A percentile compares a stretch with the other conserved stretches of the same genome.
Evolutionary conservation across 768 basidiomycete genomes (phyloP).

Genomic region (Thelephora aurantiotincta): DNA sequence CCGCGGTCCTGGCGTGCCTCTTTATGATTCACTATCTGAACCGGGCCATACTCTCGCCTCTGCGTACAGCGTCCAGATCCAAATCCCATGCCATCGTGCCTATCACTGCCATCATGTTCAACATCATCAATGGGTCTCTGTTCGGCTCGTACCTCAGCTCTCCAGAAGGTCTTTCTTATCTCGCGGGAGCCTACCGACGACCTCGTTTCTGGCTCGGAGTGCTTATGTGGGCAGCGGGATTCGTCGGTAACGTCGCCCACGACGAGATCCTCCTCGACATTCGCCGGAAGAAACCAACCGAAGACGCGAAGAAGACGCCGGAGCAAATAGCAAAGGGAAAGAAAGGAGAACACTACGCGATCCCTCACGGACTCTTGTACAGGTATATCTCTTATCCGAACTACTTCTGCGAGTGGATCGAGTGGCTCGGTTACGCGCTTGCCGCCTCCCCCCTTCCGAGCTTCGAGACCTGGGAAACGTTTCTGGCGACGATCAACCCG

Average conservation of each 20-base stretch:
- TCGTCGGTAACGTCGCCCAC: slow-evolving; percentile 71
- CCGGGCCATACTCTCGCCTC: slow-evolving; percentile 65
- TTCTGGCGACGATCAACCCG: slow-evolving; percentile 36
- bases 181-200: slow-evolving; percentile 19
- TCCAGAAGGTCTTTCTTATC: slow-evolving; percentile 29
- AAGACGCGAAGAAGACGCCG: slow-evolving; percentile 21
- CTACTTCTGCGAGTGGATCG: slow-evolving; percentile 90
- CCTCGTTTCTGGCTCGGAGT: slow-evolving; percentile 50
- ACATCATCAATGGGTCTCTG: slow-evolving; percentile 55
- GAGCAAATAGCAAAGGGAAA: slow-evolving; percentile 9
- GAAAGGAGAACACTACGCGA: slow-evolving; percentile 45
- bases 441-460: slow-evolving; percentile 43
- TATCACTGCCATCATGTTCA: slow-evolving; percentile 44
- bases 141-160: slow-evolving; percentile 62
- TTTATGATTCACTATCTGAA: slow-evolving; percentile 74
- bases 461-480: slow-evolving; percentile 17
- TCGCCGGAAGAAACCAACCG: slow-evolving; percentile 34
- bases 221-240: slow-evolving; percentile 53
- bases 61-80: slow-evolving; percentile 69
- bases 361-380: slow-evolving; percentile 73
- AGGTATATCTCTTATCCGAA: slow-evolving; percentile 78
- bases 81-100: slow-evolving; percentile 59
- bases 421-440: slow-evolving; percentile 83
- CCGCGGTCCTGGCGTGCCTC: slow-evolving; percentile 36
- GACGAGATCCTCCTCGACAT: slow-evolving; percentile 84